Evolutionary conservation across 805 yeast genomes (phyloP), one percentile per base, ranked within the genome.

Genomic region (Barnettozyma californica): DNA sequence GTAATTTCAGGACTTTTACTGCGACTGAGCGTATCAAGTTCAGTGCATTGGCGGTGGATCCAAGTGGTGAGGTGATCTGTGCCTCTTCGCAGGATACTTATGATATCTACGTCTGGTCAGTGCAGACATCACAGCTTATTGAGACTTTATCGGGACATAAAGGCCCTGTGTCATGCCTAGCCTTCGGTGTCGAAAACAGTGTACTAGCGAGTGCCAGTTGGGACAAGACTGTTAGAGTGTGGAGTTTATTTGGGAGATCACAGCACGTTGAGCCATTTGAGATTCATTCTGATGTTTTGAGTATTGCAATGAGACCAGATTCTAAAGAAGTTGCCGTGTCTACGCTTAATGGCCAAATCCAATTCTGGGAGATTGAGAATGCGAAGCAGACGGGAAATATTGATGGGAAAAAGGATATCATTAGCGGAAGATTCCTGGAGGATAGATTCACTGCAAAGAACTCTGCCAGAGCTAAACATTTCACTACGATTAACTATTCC

Each of bases 61-160:
- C 98, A 26, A 85, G 95, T 61, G 99, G 98, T 29, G 99, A 94
- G 67, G 83, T 94, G 45, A 94, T 94, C 2, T 90, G 94, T 61
- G 99, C 97, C 4, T 97, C 97, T 2, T 87, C 97, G 3, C 73
- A 83, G 39, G 97, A 91, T 62, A 85, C 84, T 53, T 94, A 83
- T 67, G 96, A 87, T 49, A 87, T 94, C 50, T 91, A 87, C 62
- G 89, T 94, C 31, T 94, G 99, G 99, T 88, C 96, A 6, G 97
- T 94, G 1, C 98, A 94, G 70, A 91, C 97, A 0, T 84, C 95
- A 1, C 97, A 91, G 64, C 70, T 94, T 43, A 76, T 94, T 47
- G 99, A 94, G 62, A 77, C 87, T 14, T 72, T 94, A 44, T 72
- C 91, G 5, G 99, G 99, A 10, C 99, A 94, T 67, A 95, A 87